Percentiles rank a stretch among this genome's conserved stretches.
phyloP scores from a whole-genome alignment of 495 filamentous ascomycete genomes.

The Tuber aestivum region DNA sequence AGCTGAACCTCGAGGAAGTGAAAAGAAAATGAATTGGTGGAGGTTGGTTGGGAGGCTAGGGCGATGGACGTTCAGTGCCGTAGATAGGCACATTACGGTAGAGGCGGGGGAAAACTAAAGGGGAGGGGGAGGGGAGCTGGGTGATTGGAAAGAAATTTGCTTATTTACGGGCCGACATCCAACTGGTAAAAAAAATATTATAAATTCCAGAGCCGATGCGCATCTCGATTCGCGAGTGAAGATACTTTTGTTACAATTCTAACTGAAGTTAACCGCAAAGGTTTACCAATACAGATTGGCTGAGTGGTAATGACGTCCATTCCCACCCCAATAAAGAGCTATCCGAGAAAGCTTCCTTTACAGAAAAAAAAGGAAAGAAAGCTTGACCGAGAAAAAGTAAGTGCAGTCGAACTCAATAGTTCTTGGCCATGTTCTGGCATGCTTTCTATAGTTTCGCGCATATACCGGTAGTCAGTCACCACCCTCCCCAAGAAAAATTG shows the following conservation, averaged over 20 bases:
- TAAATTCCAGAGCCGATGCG: not conserved
- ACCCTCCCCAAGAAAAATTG: slow-evolving; percentile 8
- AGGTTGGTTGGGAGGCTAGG: not conserved
- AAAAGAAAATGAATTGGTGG: not conserved
- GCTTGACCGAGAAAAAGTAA: not conserved
- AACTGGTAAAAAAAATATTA: not conserved
- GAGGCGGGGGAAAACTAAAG: not conserved
- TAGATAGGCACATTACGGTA: slow-evolving; percentile 1
- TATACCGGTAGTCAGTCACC: slow-evolving; percentile 43
- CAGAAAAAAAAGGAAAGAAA: not conserved
- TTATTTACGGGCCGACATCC: not conserved
- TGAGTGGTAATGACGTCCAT: not conserved
- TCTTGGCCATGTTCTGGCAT: slow-evolving; percentile 82
- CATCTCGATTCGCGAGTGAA: not conserved
- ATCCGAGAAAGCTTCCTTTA: not conserved
- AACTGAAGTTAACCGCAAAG: not conserved
- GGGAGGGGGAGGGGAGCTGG: not conserved
- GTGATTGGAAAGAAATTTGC: not conserved
- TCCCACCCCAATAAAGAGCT: not conserved
- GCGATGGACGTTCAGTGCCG: not conserved
- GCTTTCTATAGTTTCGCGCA: slow-evolving; percentile 59
- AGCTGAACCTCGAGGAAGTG: not conserved
- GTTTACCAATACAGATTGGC: not conserved
- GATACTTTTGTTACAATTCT: slow-evolving; percentile 5
- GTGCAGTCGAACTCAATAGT: slow-evolving; percentile 56